Evolutionary conservation across 2,329 filamentous ascomycete species (phyloP).

Genomic region (Fusarium floridanum): DNA sequence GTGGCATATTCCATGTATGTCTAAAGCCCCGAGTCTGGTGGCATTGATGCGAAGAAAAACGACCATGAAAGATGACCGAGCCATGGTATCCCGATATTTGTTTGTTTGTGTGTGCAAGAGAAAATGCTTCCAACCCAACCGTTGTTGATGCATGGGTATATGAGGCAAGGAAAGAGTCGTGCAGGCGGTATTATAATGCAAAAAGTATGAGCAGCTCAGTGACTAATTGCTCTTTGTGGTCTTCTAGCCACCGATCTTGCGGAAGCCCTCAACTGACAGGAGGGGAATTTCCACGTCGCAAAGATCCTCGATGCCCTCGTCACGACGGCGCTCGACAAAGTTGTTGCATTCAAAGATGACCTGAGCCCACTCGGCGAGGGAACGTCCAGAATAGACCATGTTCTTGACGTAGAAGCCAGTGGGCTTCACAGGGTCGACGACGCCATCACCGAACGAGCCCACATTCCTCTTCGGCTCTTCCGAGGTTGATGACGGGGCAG

Average conservation of each 20-base stretch:
- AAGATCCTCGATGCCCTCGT: conserved; percentile 77
- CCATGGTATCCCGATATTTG: conserved; percentile 22
- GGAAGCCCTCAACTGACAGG: conserved; percentile 58
- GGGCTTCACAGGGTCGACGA: conserved; percentile 61
- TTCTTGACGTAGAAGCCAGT: conserved; percentile 59
- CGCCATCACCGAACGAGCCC: conserved; percentile 39
- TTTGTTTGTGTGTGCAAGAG: conserved; percentile 17
- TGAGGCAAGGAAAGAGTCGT: conserved; percentile 19
- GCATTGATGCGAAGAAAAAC: conserved; percentile 26
- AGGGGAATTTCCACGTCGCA: conserved; percentile 72
- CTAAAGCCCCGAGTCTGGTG: conserved; percentile 8
- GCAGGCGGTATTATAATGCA: conserved; percentile 12
- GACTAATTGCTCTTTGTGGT: conserved; percentile 4
- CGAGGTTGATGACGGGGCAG: conserved; percentile 13
- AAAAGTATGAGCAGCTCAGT: conserved; percentile 1
- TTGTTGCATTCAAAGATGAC: conserved; percentile 84
- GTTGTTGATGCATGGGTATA: conserved; percentile 13
- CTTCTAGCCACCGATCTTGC: conserved; percentile 50
- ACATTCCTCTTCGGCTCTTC: conserved; percentile 42
- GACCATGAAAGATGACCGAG: conserved; percentile 21
- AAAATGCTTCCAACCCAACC: conserved; percentile 30
- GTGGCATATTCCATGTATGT: conserved; percentile 20
- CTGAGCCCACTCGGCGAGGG: conserved; percentile 82
- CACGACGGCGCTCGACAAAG: conserved; percentile 81
- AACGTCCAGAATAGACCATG: conserved; percentile 75